Conservation (phyloP, 768 basidiomycete genomes). For the Mycena filopes region DNA sequence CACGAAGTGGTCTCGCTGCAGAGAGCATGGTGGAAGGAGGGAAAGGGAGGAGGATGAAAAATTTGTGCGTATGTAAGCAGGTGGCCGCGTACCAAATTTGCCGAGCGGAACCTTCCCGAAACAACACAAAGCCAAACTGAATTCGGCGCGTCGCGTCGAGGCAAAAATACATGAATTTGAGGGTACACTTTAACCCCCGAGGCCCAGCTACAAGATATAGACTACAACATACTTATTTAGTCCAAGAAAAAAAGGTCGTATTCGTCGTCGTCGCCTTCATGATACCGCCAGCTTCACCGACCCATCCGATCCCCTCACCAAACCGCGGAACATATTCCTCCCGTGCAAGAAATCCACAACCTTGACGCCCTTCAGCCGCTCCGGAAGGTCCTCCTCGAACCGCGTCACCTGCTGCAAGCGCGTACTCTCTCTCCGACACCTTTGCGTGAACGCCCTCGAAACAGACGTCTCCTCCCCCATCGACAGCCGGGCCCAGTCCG, state of each 20-base stretch:
- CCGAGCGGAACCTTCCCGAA: constrained; percentile 29
- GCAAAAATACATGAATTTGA: constrained; percentile 1
- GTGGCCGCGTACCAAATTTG: constrained; percentile 1
- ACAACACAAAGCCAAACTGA: no score
- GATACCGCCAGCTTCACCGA: constrained; percentile 49
- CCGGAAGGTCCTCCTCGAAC: constrained; percentile 40
- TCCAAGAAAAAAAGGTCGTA: neutral
- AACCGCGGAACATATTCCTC: constrained; percentile 58
- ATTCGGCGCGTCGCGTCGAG: neutral
- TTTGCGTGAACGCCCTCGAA: constrained; percentile 48
- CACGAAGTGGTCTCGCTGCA: constrained; percentile 68
- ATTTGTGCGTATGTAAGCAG: constrained; percentile 55
- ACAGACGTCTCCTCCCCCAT: constrained; percentile 44
- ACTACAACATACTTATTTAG: neutral
- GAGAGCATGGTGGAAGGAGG: constrained; percentile 74
- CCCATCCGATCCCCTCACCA: constrained; percentile 52
- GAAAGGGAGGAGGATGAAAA: constrained; percentile 48
- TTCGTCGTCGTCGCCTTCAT: neutral
- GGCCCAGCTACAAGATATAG: neutral
- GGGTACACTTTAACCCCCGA: neutral
- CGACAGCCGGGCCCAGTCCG: constrained; percentile 50
- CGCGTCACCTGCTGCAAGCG: constrained; percentile 8
- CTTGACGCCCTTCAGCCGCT: constrained; percentile 64
- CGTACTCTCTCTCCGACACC: constrained; percentile 46
- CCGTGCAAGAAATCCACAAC: constrained; percentile 68